A percentile compares a stretch with the other conserved stretches of the same genome.
Evolutionary conservation across 345 rosid genomes (phyloP).

Genomic region (Eucalyptus melliodora): DNA sequence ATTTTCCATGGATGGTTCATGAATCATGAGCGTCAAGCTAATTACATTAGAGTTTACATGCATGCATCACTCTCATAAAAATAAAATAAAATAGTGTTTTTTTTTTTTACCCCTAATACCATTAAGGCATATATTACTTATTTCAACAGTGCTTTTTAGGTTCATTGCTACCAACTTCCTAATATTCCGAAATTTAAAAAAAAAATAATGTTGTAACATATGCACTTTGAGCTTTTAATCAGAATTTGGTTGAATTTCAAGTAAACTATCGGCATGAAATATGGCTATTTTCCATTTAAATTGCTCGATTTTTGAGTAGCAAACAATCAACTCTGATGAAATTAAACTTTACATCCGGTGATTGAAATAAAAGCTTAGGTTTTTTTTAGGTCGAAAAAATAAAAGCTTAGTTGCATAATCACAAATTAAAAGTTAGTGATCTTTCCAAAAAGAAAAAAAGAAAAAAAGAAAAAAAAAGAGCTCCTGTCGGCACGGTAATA

Average conservation of each 20-base stretch:
- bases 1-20: not conserved
- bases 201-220: not conserved
- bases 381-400: not conserved
- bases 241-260: not conserved
- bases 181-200: rapidly evolving
- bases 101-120: not conserved
- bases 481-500: not conserved
- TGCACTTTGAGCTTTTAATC: not conserved
- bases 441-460: not conserved
- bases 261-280: not conserved
- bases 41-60: not conserved
- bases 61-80: not conserved
- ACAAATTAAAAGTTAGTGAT: not conserved
- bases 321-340: not conserved
- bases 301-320: not conserved
- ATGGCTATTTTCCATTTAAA: not conserved
- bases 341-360: not conserved
- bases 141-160: not conserved
- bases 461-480: no score
- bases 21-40: not conserved
- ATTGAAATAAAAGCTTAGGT: not conserved
- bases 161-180: not conserved
- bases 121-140: not conserved
- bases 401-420: not conserved
- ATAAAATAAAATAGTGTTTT: not conserved